Conservation (phyloP, 1,284 basidiomycete species). For the Grifola frondosa region DNA sequence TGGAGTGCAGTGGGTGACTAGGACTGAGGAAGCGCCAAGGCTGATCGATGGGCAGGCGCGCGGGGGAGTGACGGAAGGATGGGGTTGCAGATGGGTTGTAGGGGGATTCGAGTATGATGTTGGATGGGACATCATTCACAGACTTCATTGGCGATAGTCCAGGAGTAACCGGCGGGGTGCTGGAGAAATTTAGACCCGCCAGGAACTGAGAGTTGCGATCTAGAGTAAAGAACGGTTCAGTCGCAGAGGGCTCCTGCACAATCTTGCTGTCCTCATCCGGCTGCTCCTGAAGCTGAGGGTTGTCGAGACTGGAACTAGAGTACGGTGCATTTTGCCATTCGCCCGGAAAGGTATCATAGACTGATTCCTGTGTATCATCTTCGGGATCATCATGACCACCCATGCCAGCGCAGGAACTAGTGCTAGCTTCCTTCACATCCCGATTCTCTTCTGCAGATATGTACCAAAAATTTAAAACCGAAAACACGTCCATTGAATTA, state of each 20-base stretch:
- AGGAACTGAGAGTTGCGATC: too few relatives aligned
- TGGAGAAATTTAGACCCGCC: constrained; percentile 16
- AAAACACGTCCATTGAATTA: background rate
- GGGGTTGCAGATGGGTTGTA: constrained; percentile 72
- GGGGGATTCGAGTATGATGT: constrained; percentile 58
- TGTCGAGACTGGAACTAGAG: too few relatives aligned
- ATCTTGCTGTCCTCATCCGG: too few relatives aligned
- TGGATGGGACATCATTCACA: constrained; percentile 11
- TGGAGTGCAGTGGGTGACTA: constrained; percentile 66
- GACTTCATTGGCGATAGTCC: constrained; percentile 20
- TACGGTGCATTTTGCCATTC: too few relatives aligned
- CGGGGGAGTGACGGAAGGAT: constrained; percentile 71
- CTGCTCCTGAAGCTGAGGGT: too few relatives aligned
- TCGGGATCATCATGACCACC: too few relatives aligned
- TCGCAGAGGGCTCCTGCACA: too few relatives aligned
- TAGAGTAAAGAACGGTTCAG: too few relatives aligned
- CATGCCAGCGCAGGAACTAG: too few relatives aligned
- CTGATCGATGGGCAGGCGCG: constrained; percentile 66
- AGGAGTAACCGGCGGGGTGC: constrained; percentile 31
- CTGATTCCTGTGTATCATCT: too few relatives aligned
- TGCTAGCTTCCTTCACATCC: too few relatives aligned
- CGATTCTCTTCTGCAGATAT: constrained; percentile 27
- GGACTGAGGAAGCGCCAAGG: constrained; percentile 76
- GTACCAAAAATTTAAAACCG: background rate
- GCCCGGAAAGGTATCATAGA: too few relatives aligned